These are phyloP conservation scores for Blumeria hordei DNA, from an alignment of 2,329 filamentous ascomycete species.

Conservation along the genomic window DNA sequence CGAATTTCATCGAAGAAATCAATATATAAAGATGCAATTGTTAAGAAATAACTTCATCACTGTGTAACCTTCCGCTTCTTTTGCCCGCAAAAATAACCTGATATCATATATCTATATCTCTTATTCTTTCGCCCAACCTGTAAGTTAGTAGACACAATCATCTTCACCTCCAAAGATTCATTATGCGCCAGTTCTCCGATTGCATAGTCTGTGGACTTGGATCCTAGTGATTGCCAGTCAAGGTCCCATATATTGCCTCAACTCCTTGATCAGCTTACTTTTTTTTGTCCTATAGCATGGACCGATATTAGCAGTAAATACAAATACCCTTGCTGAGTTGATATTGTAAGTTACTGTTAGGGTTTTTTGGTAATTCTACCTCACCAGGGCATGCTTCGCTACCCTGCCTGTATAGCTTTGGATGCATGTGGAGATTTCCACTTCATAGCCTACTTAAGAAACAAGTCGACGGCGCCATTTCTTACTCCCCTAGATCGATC, in stretches of 20 bases:
- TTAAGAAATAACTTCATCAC: no score
- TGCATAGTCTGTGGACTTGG: no score
- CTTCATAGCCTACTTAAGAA: constrained; percentile 21
- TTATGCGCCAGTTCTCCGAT: no score
- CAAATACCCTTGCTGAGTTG: neutral
- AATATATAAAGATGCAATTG: no score
- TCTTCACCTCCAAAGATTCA: no score
- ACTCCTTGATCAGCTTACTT: neutral
- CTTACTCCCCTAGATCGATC: constrained; percentile 33
- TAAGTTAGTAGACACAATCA: no score
- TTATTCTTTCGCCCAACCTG: no score
- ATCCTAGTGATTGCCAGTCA: neutral
- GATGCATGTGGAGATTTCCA: neutral
- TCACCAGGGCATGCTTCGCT: neutral
- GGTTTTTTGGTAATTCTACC: neutral
- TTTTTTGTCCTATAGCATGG: neutral
- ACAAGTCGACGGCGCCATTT: constrained; percentile 38
- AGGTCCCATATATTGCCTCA: neutral
- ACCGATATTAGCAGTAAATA: neutral
- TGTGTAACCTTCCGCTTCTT: no score
- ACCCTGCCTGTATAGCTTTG: neutral
- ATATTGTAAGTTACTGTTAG: neutral
- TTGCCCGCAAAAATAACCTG: no score
- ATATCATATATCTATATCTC: no score
- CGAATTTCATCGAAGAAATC: no score